Percentiles rank a stretch among this genome's conserved stretches.
Conservation (phyloP, 1,139 yeast species). For the Blastobotrys illinoisensis region DNA sequence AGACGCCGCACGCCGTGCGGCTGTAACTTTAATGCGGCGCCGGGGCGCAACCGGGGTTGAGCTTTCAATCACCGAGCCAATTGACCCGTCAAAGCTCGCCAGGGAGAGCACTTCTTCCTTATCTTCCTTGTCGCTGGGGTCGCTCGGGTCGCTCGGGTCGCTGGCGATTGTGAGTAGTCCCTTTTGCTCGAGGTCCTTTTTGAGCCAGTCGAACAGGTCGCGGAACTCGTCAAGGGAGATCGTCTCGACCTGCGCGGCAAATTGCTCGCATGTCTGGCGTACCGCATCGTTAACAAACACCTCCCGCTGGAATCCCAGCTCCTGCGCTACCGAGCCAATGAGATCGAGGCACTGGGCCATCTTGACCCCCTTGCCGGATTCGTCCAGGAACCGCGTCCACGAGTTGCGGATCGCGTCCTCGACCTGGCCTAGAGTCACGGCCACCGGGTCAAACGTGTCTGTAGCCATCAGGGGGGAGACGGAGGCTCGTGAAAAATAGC, state of each 20-base stretch:
- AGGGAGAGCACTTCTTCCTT: not conserved
- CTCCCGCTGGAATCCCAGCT: slow-evolving; percentile 5
- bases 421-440: not conserved
- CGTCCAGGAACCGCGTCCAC: not conserved
- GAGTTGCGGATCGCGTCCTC: slow-evolving; percentile 2
- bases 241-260: slow-evolving; percentile 1
- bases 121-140: not conserved
- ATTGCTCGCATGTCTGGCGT: slow-evolving; percentile 1
- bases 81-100: not conserved
- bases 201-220: slow-evolving; percentile 5
- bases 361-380: not conserved
- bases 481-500: not conserved
- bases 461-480: not conserved
- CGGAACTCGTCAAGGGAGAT: slow-evolving; percentile 8
- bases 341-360: slow-evolving; percentile 8
- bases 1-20: not conserved
- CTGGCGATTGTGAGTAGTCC: slow-evolving; percentile 1
- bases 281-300: slow-evolving; percentile 2
- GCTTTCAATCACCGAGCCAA: slow-evolving; percentile 1
- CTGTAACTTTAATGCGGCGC: not conserved
- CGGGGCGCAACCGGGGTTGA: slow-evolving; percentile 3
- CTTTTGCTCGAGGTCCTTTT: not conserved
- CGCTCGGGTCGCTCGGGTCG: too few relatives aligned
- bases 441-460: not conserved
- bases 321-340: slow-evolving; percentile 6